A percentile compares a stretch with the other conserved stretches of the same genome.
phyloP scores from a whole-genome alignment of 176 grass and related monocot genomes.

The Chloris gayana region DNA sequence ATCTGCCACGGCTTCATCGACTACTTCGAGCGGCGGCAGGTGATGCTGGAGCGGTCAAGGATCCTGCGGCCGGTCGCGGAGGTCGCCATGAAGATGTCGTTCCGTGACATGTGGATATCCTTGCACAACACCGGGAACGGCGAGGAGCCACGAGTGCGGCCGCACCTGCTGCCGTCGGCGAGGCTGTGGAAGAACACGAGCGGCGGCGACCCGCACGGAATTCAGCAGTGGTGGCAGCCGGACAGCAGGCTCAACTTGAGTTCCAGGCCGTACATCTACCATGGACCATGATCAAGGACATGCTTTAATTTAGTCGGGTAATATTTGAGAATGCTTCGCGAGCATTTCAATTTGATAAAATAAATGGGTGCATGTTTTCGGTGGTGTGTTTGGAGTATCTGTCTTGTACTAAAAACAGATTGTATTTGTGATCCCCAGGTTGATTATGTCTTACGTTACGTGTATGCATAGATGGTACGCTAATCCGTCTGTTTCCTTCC shows the following conservation, averaged over 20 bases:
- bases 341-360: no score
- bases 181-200: slow-evolving; percentile 21
- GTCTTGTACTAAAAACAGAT: no score
- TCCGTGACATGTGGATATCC: neutral
- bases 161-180: slow-evolving; percentile 12
- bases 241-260: neutral
- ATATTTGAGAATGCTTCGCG: no score
- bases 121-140: neutral
- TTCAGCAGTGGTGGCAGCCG: slow-evolving; percentile 24
- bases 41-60: neutral
- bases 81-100: neutral
- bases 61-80: neutral
- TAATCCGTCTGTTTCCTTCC: no score
- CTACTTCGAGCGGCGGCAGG: slow-evolving; percentile 39
- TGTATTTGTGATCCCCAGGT: no score
- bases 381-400: no score
- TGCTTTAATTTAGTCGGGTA: no score
- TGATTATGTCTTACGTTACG: no score
- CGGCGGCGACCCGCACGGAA: neutral
- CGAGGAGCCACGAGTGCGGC: neutral
- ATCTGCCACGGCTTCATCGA: slow-evolving; percentile 34
- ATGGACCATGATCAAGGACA: no score
- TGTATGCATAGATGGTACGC: no score
- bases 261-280: neutral
- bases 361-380: no score